Conservation (phyloP, 495 filamentous ascomycete genomes). For the Daldinia concentrica region DNA sequence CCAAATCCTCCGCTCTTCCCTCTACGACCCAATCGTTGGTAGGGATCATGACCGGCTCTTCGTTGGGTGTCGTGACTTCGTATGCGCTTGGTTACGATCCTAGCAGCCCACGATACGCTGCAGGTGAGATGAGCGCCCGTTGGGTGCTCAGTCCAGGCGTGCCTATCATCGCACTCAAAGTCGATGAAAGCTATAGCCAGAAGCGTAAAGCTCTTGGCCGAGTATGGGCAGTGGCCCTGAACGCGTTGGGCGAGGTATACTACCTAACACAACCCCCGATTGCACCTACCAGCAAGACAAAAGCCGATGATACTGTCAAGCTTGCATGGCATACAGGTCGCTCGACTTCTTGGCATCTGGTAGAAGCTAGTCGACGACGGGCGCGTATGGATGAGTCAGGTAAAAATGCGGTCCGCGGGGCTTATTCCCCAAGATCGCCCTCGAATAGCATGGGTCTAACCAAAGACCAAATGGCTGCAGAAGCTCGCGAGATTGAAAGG, state of each 20-base stretch:
- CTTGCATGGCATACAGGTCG: conserved; percentile 82
- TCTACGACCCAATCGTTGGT: conserved; percentile 78
- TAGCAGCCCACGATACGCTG: conserved; percentile 70
- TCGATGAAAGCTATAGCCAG: conserved; percentile 81
- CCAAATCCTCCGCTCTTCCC: conserved; percentile 77
- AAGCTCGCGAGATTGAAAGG: conserved; percentile 82
- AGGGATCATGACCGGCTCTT: conserved; percentile 85
- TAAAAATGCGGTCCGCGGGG: conserved; percentile 55
- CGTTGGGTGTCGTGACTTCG: conserved; percentile 82
- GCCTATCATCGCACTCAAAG: conserved; percentile 84
- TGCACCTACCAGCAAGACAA: conserved; percentile 50
- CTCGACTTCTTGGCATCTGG: conserved; percentile 78
- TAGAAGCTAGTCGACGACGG: conserved; percentile 76
- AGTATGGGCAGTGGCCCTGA: conserved; percentile 86
- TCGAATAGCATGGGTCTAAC: conserved; percentile 72
- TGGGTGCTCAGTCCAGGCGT: conserved; percentile 94
- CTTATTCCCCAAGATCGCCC: conserved; percentile 59
- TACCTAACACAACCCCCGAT: conserved; percentile 76
- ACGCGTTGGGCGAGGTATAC: conserved; percentile 91
- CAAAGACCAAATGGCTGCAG: conserved; percentile 72
- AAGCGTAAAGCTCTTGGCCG: conserved; percentile 73
- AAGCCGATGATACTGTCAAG: conserved; percentile 64
- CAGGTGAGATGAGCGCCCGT: conserved; percentile 80
- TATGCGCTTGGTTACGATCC: conserved; percentile 79
- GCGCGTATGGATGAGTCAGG: conserved; percentile 74